A percentile compares a stretch with the other conserved stretches of the same genome.
phyloP scores from a whole-genome alignment of 1,139 yeast species.

The Zygoascus sp. region DNA sequence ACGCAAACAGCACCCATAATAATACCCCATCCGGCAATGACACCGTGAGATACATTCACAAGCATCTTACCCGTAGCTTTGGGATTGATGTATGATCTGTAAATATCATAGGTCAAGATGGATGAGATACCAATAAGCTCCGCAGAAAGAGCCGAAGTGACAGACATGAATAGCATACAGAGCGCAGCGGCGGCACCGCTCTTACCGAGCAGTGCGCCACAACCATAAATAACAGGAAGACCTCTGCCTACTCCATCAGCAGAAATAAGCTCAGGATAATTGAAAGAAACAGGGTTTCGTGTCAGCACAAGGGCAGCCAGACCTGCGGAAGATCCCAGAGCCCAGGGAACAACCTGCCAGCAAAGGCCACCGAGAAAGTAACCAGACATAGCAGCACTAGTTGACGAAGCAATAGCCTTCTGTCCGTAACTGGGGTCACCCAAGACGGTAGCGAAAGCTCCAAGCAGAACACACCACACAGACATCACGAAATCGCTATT shows the following conservation, averaged over 20 bases:
- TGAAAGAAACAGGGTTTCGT: slow-evolving; percentile 63
- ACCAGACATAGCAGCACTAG: slow-evolving; percentile 78
- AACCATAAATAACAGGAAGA: slow-evolving; percentile 76
- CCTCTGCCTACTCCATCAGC: slow-evolving; percentile 70
- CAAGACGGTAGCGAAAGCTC: slow-evolving; percentile 29
- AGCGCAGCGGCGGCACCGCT: slow-evolving; percentile 81
- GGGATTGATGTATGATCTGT: slow-evolving; percentile 71
- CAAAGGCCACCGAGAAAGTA: slow-evolving; percentile 79
- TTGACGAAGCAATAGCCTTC: slow-evolving; percentile 80
- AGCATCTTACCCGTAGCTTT: slow-evolving; percentile 66
- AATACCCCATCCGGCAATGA: slow-evolving; percentile 62
- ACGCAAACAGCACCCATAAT: slow-evolving; percentile 74
- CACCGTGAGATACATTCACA: slow-evolving; percentile 58
- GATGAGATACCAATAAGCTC: slow-evolving; percentile 83
- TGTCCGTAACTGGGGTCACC: slow-evolving; percentile 23
- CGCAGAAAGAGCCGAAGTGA: slow-evolving; percentile 54
- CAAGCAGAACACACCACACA: slow-evolving; percentile 26
- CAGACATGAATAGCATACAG: slow-evolving; percentile 72
- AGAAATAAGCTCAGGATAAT: slow-evolving; percentile 60
- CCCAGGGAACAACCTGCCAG: slow-evolving; percentile 84
- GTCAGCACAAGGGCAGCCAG: slow-evolving; percentile 71
- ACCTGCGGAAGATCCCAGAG: slow-evolving; percentile 77
- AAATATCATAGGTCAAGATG: slow-evolving; percentile 75
- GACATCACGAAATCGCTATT: slow-evolving; percentile 54
- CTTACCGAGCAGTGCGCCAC: slow-evolving; percentile 72